Conservation (phyloP, 768 basidiomycete genomes). For the Tylopilus intermedius region DNA sequence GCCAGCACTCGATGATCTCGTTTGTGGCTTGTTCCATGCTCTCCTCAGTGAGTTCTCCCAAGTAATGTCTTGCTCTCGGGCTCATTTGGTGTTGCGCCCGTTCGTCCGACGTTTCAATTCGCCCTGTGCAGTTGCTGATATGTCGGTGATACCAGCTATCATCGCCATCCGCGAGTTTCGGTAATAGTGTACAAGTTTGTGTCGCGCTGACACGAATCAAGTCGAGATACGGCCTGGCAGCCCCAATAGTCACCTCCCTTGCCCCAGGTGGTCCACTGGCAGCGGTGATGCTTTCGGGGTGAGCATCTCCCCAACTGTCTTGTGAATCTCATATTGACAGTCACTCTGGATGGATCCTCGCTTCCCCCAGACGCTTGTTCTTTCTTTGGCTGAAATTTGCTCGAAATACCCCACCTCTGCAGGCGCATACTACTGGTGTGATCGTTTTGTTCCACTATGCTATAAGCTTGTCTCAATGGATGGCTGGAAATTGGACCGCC, state of each 20-base stretch:
- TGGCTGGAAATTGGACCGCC: constrained; percentile 72
- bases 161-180: constrained; percentile 55
- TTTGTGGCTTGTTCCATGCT: constrained; percentile 46
- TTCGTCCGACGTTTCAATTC: constrained; percentile 16
- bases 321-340: not conserved
- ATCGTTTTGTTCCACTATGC: constrained; percentile 49
- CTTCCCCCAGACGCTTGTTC: constrained; percentile 45
- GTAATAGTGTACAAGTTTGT: not conserved
- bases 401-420: constrained; percentile 59
- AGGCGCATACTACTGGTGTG: constrained; percentile 50
- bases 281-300: constrained; percentile 58
- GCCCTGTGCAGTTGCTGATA: constrained; percentile 2
- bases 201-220: constrained; percentile 20
- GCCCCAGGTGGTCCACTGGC: constrained; percentile 44
- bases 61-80: not conserved
- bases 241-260: constrained; percentile 52
- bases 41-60: constrained; percentile 43
- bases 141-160: constrained; percentile 37
- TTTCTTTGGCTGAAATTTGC: constrained; percentile 55
- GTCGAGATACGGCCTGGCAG: constrained; percentile 47
- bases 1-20: too few species aligned
- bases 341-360: constrained; percentile 45
- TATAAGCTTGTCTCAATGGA: constrained; percentile 55
- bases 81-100: constrained; percentile 14
- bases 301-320: not conserved